Base-by-base conservation (phyloP, 495 filamentous ascomycete genomes). In the Daldinia bambusicola region DNA sequence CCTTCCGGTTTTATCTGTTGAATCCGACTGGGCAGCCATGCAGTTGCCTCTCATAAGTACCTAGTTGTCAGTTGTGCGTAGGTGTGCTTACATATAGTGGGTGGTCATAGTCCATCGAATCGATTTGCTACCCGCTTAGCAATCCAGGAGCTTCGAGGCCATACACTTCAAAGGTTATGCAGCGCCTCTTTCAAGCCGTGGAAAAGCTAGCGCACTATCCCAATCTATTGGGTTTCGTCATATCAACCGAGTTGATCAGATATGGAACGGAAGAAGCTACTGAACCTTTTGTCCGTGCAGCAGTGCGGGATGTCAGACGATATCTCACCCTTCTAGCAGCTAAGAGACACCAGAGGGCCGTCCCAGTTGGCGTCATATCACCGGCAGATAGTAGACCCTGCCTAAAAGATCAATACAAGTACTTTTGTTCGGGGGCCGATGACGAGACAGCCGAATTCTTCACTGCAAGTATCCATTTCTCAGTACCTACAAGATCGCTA, bases 151-250 rank as follows among this genome's bases (percentile, higher is more conserved):
- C 34, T 36, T 45, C 67, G 12, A 16, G n/a, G 13, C 31, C 61
- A 50, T 93, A 91, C 90, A 84, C 84, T 20, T 78, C 81, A 32
- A 70, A 74, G 8, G 80, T 93, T 12, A 89, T 89, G 74, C 63
- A 72, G 0, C 83, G 85, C 31, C 93, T 90, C 82, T 89, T 90
- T 45, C 74, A 63, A n/a, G 89, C 91, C 6, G 82, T 93, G 31
- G 91, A 93, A 64, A 79, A 80, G 5, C 75, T 94, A 70, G 75
- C 82, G 20, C 81, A 85, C 20, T 93, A 90, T 79, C 85, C 80
- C 76, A 94, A 94, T 76, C 84, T 84, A 3, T 81, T 94, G 30
- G 91, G 91, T 48, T 90, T 93, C 84, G 90, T 92, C 70, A 89
- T 89, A n/a, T 89, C 91, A 38, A 90, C 91, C 73, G 89, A 91